Conservation (phyloP, 179 eudicot species). For the Sideroxylon spinosum region DNA sequence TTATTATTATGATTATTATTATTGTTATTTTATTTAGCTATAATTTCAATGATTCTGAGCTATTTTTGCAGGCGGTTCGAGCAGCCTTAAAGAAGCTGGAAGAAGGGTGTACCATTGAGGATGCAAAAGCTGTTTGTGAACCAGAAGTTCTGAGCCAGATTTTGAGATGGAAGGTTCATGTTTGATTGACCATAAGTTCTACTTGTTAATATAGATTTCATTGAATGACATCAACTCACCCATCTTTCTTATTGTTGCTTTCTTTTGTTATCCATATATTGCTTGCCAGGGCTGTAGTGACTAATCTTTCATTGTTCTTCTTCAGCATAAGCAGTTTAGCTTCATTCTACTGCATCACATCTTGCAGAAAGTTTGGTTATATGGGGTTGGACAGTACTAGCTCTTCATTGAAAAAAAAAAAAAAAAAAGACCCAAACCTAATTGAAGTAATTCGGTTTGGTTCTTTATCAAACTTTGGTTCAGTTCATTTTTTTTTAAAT, state of each 20-base stretch:
- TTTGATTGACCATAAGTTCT: not conserved
- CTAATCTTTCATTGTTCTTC: not conserved
- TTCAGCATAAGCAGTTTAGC: not conserved
- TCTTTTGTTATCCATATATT: not conserved
- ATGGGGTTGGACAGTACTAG: not conserved
- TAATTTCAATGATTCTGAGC: not conserved
- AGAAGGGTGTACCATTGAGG: slow-evolving; percentile 45
- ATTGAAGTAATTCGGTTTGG: too few relatives aligned
- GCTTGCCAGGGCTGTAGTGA: not conserved
- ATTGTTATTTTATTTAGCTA: not conserved
- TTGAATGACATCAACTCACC: not conserved
- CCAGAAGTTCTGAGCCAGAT: slow-evolving; percentile 40
- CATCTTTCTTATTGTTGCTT: not conserved
- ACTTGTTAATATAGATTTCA: not conserved
- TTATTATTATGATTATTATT: not conserved
- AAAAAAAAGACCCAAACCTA: too few relatives aligned
- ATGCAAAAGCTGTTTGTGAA: slow-evolving; percentile 50
- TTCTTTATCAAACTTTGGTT: too few relatives aligned
- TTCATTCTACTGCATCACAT: not conserved
- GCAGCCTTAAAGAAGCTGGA: slow-evolving; percentile 44
- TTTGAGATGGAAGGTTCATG: slow-evolving; percentile 56
- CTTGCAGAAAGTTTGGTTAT: not conserved
- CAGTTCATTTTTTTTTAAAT: too few relatives aligned
- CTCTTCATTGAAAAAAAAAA: too few relatives aligned
- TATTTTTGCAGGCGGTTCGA: slow-evolving; percentile 44